Conservation (phyloP, 2,329 filamentous ascomycete genomes). For the Nothophaeocryptopus gaeumannii region DNA sequence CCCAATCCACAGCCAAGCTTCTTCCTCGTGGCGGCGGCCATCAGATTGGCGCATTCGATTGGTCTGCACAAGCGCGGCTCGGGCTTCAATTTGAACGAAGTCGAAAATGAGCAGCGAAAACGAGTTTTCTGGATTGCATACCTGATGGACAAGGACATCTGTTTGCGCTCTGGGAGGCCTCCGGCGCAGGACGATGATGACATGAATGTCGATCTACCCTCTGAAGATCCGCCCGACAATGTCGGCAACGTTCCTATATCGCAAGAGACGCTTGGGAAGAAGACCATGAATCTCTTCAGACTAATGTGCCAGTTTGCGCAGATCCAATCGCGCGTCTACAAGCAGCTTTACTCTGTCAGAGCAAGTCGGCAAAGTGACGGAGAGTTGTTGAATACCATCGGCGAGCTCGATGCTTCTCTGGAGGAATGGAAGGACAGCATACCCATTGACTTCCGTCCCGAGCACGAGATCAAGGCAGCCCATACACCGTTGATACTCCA, state of each 20-base stretch:
- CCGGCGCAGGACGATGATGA: slow-evolving; percentile 73
- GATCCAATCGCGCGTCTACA: slow-evolving; percentile 94
- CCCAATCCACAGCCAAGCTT: slow-evolving; percentile 95
- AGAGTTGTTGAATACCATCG: slow-evolving; percentile 90
- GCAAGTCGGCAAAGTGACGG: slow-evolving; percentile 89
- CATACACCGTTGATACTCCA: slow-evolving; percentile 93
- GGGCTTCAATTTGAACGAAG: slow-evolving; percentile 88
- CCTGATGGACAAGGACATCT: slow-evolving; percentile 71
- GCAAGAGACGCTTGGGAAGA: slow-evolving; percentile 63
- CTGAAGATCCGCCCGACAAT: slow-evolving; percentile 84
- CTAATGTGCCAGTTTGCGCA: slow-evolving; percentile 87
- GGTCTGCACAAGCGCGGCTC: slow-evolving; percentile 91
- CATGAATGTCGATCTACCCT: slow-evolving; percentile 95
- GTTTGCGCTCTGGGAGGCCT: slow-evolving; percentile 67
- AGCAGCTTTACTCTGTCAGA: slow-evolving; percentile 84
- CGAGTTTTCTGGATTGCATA: slow-evolving; percentile 77
- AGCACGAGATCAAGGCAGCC: slow-evolving; percentile 89
- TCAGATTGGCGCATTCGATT: slow-evolving; percentile 87
- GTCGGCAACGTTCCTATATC: slow-evolving; percentile 90
- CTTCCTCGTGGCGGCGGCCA: slow-evolving; percentile 84
- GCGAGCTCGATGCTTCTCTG: slow-evolving; percentile 76
- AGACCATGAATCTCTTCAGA: slow-evolving; percentile 92
- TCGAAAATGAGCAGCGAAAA: slow-evolving; percentile 88
- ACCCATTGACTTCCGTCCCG: slow-evolving; percentile 92
- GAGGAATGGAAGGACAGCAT: slow-evolving; percentile 97